A percentile compares a stretch with the other conserved stretches of the same genome.
Evolutionary conservation across 2,329 filamentous ascomycete genomes (phyloP).

Genomic region (Epichloe sylvatica): DNA sequence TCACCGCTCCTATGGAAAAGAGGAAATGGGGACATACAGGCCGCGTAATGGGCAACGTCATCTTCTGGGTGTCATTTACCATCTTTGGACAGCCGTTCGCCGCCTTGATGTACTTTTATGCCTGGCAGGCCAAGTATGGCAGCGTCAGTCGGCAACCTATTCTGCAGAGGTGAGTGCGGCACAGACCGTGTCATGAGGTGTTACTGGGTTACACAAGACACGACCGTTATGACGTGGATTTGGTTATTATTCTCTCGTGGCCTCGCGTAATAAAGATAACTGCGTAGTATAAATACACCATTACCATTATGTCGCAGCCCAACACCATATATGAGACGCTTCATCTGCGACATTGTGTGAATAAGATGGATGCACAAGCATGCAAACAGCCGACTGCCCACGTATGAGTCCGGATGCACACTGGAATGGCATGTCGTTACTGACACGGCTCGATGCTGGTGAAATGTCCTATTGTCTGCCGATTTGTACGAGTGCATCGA

Average conservation of each 20-base stretch:
- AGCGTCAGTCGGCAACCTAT: constrained; percentile 45
- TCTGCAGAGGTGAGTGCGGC: neutral
- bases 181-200: neutral
- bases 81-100: constrained; percentile 89
- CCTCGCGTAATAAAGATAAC: neutral
- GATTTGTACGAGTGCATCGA: too few species aligned
- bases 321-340: too few species aligned
- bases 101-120: constrained; percentile 89
- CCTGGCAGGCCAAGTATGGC: constrained; percentile 96
- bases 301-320: neutral
- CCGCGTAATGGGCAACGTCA: constrained; percentile 74
- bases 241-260: neutral
- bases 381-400: too few species aligned
- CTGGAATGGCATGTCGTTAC: too few species aligned
- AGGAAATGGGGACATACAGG: constrained; percentile 57
- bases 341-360: too few species aligned
- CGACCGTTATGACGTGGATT: neutral
- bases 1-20: constrained; percentile 69
- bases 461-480: too few species aligned
- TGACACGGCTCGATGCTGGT: too few species aligned
- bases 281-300: constrained; percentile 1
- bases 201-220: neutral
- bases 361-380: too few species aligned
- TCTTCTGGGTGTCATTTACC: constrained; percentile 95
- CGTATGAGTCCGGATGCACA: too few species aligned